A percentile compares a stretch with the other conserved stretches of the same genome.
Evolutionary conservation across 805 yeast species (phyloP).

Genomic region (Lachancea fermentati): DNA sequence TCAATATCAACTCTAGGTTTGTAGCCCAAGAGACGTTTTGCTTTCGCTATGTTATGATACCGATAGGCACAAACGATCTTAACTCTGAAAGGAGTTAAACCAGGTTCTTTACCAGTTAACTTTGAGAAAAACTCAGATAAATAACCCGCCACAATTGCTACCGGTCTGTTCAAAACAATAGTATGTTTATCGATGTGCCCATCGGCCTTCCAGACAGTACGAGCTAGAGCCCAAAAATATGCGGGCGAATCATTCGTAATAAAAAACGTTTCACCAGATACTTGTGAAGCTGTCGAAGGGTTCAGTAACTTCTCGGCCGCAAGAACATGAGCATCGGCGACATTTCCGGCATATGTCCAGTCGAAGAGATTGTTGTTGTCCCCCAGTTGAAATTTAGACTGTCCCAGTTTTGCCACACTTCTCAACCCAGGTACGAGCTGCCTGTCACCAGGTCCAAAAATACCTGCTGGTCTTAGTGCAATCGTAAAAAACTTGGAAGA

Average conservation of each 20-base stretch:
- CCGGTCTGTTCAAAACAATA: constrained; percentile 61
- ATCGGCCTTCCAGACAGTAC: constrained; percentile 96
- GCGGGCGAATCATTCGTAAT: constrained; percentile 92
- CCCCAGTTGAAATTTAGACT: constrained; percentile 89
- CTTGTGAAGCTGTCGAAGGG: constrained; percentile 35
- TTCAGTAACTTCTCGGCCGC: constrained; percentile 75
- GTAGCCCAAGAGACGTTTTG: constrained; percentile 72
- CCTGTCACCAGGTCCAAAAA: constrained; percentile 97
- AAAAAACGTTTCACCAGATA: constrained; percentile 85
- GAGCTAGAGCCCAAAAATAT: constrained; percentile 94
- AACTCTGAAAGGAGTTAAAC: constrained; percentile 94
- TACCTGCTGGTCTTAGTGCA: constrained; percentile 94
- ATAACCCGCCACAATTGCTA: constrained; percentile 81
- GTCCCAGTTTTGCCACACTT: constrained; percentile 74
- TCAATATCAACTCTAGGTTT: constrained; percentile 72
- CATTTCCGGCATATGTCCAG: constrained; percentile 98
- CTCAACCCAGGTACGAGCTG: constrained; percentile 92
- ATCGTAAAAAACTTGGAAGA: constrained; percentile 59
- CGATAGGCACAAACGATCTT: constrained; percentile 87
- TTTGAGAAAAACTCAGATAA: constrained; percentile 70
- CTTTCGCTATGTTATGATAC: constrained; percentile 87
- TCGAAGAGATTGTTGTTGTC: constrained; percentile 91
- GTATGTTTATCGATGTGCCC: constrained; percentile 70
- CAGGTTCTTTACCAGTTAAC: constrained; percentile 76
- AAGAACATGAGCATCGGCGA: constrained; percentile 91